Conservation (phyloP, 768 basidiomycete genomes). For the Multifurca ochricompacta region DNA sequence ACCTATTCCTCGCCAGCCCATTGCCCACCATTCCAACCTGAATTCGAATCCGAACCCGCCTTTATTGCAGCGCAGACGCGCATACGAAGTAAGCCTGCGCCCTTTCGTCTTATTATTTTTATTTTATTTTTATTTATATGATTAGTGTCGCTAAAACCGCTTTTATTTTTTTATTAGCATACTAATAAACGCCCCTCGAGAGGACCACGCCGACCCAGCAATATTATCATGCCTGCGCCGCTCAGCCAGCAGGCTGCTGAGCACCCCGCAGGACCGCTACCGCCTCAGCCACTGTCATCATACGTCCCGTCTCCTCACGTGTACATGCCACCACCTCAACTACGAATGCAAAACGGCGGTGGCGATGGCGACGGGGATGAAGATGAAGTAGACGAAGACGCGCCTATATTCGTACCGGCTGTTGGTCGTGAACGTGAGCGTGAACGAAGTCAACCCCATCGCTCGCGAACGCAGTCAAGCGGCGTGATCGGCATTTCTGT, state of each 20-base stretch:
- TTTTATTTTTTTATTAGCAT: too few species aligned
- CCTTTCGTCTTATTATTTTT: too few species aligned
- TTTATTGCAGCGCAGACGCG: conserved; percentile 2
- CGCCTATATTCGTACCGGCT: too few species aligned
- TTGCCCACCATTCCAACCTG: too few species aligned
- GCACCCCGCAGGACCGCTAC: background rate
- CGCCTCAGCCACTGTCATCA: background rate
- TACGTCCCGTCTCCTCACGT: background rate
- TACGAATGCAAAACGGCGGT: too few species aligned
- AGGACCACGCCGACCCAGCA: conserved; percentile 9
- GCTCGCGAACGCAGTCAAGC: conserved; percentile 19
- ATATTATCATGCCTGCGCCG: conserved; percentile 14
- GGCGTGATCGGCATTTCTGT: conserved; percentile 19
- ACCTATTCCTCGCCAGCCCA: conserved; percentile 4
- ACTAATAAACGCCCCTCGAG: background rate
- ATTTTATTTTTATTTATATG: too few species aligned
- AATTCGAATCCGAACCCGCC: background rate
- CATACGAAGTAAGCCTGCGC: background rate
- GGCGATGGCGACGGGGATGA: too few species aligned
- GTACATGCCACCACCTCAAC: background rate
- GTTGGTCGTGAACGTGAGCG: too few species aligned
- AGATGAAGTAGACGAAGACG: background rate
- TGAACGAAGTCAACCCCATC: conserved; percentile 13
- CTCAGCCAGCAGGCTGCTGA: conserved; percentile 9
- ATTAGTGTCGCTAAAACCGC: too few species aligned